A percentile compares a stretch with the other conserved stretches of the same genome.
Conservation (phyloP, 495 filamentous ascomycete genomes). For the Copromyces sp. region DNA sequence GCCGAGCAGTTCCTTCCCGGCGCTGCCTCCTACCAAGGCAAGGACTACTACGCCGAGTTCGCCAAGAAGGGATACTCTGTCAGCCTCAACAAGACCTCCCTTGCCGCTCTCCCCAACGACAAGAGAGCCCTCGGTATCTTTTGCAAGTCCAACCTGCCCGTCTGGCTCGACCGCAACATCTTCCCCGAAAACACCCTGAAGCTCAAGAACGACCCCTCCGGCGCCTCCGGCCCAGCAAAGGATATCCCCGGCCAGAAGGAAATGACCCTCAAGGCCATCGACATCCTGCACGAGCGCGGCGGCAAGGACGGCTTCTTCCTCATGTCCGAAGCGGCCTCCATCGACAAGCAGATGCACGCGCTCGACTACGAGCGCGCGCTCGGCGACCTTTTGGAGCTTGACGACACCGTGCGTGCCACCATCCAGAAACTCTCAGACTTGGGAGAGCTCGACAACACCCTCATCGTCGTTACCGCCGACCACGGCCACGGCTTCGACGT, state of each 20-base stretch:
- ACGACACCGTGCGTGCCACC: slow-evolving; percentile 61
- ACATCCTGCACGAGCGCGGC: slow-evolving; percentile 52
- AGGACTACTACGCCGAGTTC: slow-evolving; percentile 60
- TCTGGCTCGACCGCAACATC: slow-evolving; percentile 66
- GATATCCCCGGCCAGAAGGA: slow-evolving; percentile 67
- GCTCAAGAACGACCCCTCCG: slow-evolving; percentile 52
- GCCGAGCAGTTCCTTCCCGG: slow-evolving; percentile 61
- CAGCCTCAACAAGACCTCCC: slow-evolving; percentile 54
- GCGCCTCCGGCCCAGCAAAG: slow-evolving; percentile 43
- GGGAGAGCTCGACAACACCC: slow-evolving; percentile 50
- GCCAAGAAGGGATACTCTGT: slow-evolving; percentile 54
- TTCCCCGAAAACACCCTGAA: slow-evolving; percentile 50
- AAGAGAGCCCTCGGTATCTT: slow-evolving; percentile 59
- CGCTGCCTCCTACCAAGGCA: slow-evolving; percentile 40
- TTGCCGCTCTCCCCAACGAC: slow-evolving; percentile 39
- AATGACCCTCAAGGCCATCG: slow-evolving; percentile 73
- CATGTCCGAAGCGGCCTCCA: slow-evolving; percentile 65
- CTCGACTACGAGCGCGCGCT: slow-evolving; percentile 68
- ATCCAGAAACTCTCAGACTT: slow-evolving; percentile 49
- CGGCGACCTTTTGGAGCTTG: slow-evolving; percentile 65
- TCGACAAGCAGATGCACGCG: slow-evolving; percentile 72
- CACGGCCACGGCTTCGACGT: slow-evolving; percentile 67
- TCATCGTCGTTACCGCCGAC: slow-evolving; percentile 63
- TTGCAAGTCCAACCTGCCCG: slow-evolving; percentile 52
- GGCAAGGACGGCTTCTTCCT: slow-evolving; percentile 62